Base-by-base conservation (phyloP, 805 yeast species). In the Kodamaea fukazawae region DNA sequence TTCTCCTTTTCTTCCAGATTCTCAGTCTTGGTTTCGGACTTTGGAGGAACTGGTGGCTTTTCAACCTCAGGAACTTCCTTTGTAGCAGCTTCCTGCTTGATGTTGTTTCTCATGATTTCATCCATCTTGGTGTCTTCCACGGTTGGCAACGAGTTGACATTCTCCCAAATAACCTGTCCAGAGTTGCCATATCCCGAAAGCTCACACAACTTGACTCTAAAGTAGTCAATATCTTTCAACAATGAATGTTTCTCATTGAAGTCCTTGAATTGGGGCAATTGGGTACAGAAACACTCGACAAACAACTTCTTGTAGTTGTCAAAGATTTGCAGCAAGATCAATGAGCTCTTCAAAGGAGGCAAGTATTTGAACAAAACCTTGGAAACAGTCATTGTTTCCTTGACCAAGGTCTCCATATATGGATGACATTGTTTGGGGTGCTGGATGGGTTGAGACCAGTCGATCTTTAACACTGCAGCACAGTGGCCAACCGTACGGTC, bases 341-440 rank as follows among this genome's bases (percentile, higher is more conserved):
- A 45, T 4, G 73, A 51, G 45, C 71, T 71, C 40, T 76, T 78
- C 12, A 61, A 46, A 35, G 70, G 70, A 0, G 84, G 78, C 29
- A 84, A 61, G 51, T 80, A 79, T 43, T 76, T 74, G 29, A 71
- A 72, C 18, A 83, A 64, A 4, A 81, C 82, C 43, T 77, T 74
- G 2, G 80, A 67, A 18, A 85, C 79, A 0, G 84, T 78, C n/a
- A 70, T 51, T 0, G 87, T 80, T 43, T 84, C 89, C 46, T 78
- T 80, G 32, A 82, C 81, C 29, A 84, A 58, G 2, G 73, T 71
- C 42, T 74, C 80, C 86, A 84, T 82, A 53, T 81, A 84, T 25
- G 58, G 64, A 52, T 81, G 83, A 32, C 79, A 78, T 37, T 72
- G 76, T 10, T 64, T 70, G 2, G 73, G 65, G 7, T 61, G 64